Percentiles rank a stretch among this genome's conserved stretches.
Conservation (phyloP, 768 basidiomycete species). For the Serendipita sp. region DNA sequence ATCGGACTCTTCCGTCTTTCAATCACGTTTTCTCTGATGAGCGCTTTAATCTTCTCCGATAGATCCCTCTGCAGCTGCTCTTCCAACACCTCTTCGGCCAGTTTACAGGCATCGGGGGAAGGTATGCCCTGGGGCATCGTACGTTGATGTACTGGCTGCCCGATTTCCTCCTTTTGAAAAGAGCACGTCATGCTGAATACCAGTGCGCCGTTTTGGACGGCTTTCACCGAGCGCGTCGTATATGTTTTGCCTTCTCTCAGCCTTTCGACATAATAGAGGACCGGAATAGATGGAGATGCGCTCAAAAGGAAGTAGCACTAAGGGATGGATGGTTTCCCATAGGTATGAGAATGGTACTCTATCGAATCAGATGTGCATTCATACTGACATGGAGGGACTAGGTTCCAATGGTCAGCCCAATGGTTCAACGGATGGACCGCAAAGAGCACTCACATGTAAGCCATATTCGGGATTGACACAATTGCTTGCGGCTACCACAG, state of each 20-base stretch:
- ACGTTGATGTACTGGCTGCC: conserved; percentile 56
- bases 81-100: conserved; percentile 30
- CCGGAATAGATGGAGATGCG: conserved; percentile 55
- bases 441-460: conserved; percentile 46
- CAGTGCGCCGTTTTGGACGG: conserved; percentile 34
- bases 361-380: background rate
- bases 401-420: conserved; percentile 7
- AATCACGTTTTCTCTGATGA: conserved; percentile 27
- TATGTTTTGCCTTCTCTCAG: conserved; percentile 64
- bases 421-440: background rate
- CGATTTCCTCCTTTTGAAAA: conserved; percentile 65
- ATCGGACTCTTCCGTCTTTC: conserved; percentile 57
- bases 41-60: conserved; percentile 22
- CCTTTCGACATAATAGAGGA: conserved; percentile 64
- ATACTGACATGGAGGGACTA: conserved; percentile 50
- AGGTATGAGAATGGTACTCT: background rate
- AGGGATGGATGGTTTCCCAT: background rate
- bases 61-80: conserved; percentile 20
- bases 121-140: conserved; percentile 43
- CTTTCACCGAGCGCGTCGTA: conserved; percentile 38
- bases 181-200: conserved; percentile 61
- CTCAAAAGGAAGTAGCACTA: conserved; percentile 74
- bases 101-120: conserved; percentile 45
- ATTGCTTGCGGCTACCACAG: conserved; percentile 64
- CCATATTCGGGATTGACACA: conserved; percentile 49